phyloP scores from a whole-genome alignment of 441 rosid genomes.

The Pelargonium myrrhifolium region DNA sequence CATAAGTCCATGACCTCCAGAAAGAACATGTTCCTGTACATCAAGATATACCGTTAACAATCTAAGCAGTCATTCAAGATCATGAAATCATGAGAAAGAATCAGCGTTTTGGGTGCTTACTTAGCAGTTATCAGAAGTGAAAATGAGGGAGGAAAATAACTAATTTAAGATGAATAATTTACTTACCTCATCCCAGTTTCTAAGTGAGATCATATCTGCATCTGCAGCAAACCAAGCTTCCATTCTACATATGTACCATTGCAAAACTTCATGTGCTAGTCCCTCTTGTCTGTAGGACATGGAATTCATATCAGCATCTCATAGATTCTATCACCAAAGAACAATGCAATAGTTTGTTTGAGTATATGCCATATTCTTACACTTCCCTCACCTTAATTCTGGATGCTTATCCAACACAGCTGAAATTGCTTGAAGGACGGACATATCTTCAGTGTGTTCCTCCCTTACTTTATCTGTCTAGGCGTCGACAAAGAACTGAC shows the following conservation, averaged over 20 bases:
- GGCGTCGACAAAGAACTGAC: conserved; percentile 19
- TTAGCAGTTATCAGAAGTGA: too few relatives aligned
- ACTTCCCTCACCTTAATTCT: conserved; percentile 51
- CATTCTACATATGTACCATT: conserved; percentile 88
- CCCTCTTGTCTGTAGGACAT: conserved; percentile 54
- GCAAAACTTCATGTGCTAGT: conserved; percentile 70
- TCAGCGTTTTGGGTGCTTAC: background rate
- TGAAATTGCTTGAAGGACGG: conserved; percentile 68
- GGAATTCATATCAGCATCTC: conserved; percentile 8
- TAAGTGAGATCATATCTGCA: conserved; percentile 75
- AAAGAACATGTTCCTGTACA: conserved; percentile 69
- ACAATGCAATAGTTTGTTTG: background rate
- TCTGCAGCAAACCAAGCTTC: conserved; percentile 95
- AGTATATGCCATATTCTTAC: background rate
- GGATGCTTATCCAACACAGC: conserved; percentile 66
- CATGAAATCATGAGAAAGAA: background rate
- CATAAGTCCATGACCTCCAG: conserved; percentile 94
- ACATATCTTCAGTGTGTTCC: conserved; percentile 65
- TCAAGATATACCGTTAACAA: conserved; percentile 14
- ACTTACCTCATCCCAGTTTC: conserved; percentile 85
- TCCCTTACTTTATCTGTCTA: conserved; percentile 78
- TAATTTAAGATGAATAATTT: background rate
- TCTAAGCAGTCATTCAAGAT: conserved; percentile 1
- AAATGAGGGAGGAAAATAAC: too few relatives aligned
- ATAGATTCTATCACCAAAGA: conserved; percentile 2